phyloP scores from a whole-genome alignment of 2,329 filamentous ascomycete species.

The Didymella exigua region DNA sequence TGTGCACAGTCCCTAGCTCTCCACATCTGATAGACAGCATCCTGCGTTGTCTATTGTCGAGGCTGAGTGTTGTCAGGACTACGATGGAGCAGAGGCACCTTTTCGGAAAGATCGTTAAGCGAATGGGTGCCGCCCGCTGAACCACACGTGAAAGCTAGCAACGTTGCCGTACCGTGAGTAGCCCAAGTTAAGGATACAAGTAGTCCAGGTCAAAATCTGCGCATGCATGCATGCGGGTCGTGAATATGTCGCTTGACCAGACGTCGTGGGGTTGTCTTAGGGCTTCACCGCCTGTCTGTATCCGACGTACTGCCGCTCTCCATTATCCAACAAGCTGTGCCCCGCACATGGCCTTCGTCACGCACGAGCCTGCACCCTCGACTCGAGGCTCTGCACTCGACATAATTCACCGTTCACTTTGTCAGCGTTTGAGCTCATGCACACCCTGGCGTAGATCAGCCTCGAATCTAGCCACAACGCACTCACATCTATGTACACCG shows the following conservation, averaged over 20 bases:
- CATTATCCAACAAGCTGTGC: neutral
- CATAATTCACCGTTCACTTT: neutral
- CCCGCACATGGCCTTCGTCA: neutral
- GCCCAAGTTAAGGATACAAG: neutral
- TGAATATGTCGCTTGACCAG: constrained; percentile 4
- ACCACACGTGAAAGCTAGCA: neutral
- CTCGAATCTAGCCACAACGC: constrained; percentile 4
- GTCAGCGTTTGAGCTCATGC: neutral
- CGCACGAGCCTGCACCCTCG: constrained; percentile 4
- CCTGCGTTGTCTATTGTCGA: neutral
- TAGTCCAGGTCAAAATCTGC: no score
- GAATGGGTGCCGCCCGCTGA: neutral
- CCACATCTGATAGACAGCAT: neutral
- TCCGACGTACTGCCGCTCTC: neutral
- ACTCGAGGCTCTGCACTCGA: neutral
- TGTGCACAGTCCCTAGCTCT: neutral
- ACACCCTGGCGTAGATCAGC: neutral
- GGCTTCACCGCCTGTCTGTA: constrained; percentile 12
- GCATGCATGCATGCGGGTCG: neutral
- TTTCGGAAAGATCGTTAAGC: neutral
- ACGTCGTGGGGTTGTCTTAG: neutral
- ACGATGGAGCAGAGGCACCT: neutral
- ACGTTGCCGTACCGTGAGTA: neutral
- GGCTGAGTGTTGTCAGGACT: neutral
- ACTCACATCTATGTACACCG: constrained; percentile 1